Evolutionary conservation across 2,329 filamentous ascomycete species (phyloP).

Genomic region (Dothistroma septosporum): DNA sequence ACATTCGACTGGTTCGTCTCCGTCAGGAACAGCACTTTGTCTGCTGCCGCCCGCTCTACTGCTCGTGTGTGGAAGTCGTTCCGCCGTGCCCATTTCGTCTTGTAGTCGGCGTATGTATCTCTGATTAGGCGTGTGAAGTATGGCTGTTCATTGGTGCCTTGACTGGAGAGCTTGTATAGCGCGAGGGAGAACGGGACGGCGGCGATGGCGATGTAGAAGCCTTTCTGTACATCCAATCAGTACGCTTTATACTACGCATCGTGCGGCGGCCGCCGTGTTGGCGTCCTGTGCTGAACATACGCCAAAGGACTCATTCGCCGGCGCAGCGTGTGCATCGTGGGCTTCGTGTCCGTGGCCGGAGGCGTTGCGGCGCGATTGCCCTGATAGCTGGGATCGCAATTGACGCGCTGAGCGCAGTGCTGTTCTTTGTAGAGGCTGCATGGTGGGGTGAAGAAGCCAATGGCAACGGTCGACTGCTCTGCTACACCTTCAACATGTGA

Average conservation of each 20-base stretch:
- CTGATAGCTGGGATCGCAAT: conserved; percentile 34
- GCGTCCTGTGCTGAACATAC: conserved; percentile 38
- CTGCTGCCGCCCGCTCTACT: conserved; percentile 60
- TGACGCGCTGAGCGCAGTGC: conserved; percentile 40
- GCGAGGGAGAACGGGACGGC: conserved; percentile 44
- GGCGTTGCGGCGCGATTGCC: conserved; percentile 41
- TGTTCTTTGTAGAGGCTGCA: conserved; percentile 46
- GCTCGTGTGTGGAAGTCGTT: conserved; percentile 59
- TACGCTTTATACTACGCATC: background rate
- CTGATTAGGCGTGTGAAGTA: conserved; percentile 53
- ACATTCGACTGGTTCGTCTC: conserved; percentile 41
- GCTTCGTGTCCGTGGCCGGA: conserved; percentile 34
- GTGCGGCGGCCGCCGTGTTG: background rate
- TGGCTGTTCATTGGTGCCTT: conserved; percentile 38
- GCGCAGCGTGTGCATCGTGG: conserved; percentile 34
- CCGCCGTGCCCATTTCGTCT: conserved; percentile 51
- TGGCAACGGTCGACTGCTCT: conserved; percentile 13
- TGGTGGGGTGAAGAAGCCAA: conserved; percentile 28
- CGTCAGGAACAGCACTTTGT: conserved; percentile 57
- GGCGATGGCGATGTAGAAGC: conserved; percentile 47
- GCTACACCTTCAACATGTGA: conserved; percentile 1
- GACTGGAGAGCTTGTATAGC: conserved; percentile 45
- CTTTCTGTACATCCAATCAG: conserved; percentile 32
- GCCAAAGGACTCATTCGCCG: conserved; percentile 48
- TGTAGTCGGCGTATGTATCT: conserved; percentile 51